Base-by-base conservation (phyloP, 805 yeast genomes). In the Schizosaccharomyces lindneri region DNA sequence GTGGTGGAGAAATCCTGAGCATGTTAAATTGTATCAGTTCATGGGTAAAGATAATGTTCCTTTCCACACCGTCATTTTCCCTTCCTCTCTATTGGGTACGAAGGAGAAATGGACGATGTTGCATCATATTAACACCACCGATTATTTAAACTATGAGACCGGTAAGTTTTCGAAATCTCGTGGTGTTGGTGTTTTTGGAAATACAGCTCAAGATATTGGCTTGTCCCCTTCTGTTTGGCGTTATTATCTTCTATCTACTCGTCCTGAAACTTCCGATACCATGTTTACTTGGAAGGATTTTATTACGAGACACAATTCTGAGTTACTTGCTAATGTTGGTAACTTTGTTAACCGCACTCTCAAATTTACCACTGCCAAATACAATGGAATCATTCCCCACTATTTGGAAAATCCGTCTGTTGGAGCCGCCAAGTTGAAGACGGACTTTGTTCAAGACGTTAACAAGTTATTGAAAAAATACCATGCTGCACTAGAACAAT, bases 31-130 rank as follows among this genome's bases (percentile, higher is more conserved):
- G 66, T 87, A 86, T 72, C 99, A 93, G 76, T 93, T 93, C 73
- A 93, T 93, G 99, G 99, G 99, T 73, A 93, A 93, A 73, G 99
- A 93, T 73, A 93, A 93, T 70, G 97, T 89, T 68, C 97, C 97
- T 41, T 93, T 93, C 87, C 99, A 93, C 71, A 85, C 96, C 0
- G 98, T 93, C 62, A 95, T 93, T 62, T 93, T 90, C 87, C 99
- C 99, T 64, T 83, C 94, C 55, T 75, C 95, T 32, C 84, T 83
- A 73, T 74, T 93, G 57, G 99, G 97, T 72, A 89, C 98, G 19
- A 73, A 78, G 21, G 90, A 90, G 63, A 69, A 77, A 59, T 93
- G 97, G 97, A 88, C 96, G 63, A 83, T 81, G 80, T 77, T 89
- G 66, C 86, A 87, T 69, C 95, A 89, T 72, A 74, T 93, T 67